Evolutionary conservation across 2,329 filamentous ascomycete species (phyloP).

Genomic region (Tympanopsis confertula): DNA sequence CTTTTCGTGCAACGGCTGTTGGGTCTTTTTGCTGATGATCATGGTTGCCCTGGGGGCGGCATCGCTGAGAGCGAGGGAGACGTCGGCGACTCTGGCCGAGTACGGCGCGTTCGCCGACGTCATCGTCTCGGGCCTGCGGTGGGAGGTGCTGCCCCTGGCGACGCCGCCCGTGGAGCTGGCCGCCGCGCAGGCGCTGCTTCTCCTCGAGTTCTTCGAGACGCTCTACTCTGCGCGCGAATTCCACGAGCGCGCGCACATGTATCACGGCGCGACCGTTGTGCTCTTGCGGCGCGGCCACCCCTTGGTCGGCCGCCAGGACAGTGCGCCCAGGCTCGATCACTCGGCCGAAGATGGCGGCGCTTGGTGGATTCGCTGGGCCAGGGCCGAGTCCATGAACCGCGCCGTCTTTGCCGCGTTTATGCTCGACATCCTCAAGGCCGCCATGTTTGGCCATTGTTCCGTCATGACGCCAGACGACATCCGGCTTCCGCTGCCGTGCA

Average conservation of each 20-base stretch:
- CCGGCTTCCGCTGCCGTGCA: slow-evolving; percentile 72
- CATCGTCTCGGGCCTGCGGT: slow-evolving; percentile 62
- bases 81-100: slow-evolving; percentile 32
- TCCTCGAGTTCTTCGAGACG: slow-evolving; percentile 85
- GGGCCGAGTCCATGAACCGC: slow-evolving; percentile 73
- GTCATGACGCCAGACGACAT: slow-evolving; percentile 90
- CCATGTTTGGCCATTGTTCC: slow-evolving; percentile 82
- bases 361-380: slow-evolving; percentile 83
- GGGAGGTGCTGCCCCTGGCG: slow-evolving; percentile 76
- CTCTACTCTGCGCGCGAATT: slow-evolving; percentile 73
- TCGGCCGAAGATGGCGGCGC: slow-evolving; percentile 27
- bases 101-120: slow-evolving; percentile 39
- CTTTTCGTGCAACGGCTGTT: slow-evolving; percentile 70
- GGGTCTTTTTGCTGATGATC: slow-evolving; percentile 64
- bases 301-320: slow-evolving; percentile 66
- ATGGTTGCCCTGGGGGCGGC: slow-evolving; percentile 79
- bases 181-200: slow-evolving; percentile 74
- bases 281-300: slow-evolving; percentile 78
- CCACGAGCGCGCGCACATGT: slow-evolving; percentile 81
- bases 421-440: slow-evolving; percentile 77
- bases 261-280: slow-evolving; percentile 75
- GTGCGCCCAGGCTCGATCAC: slow-evolving; percentile 68
- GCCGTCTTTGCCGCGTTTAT: slow-evolving; percentile 85
- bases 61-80: slow-evolving; percentile 57
- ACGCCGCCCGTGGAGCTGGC: slow-evolving; percentile 74